phyloP scores from a whole-genome alignment of 768 basidiomycete species.

The Podaxis sp. region DNA sequence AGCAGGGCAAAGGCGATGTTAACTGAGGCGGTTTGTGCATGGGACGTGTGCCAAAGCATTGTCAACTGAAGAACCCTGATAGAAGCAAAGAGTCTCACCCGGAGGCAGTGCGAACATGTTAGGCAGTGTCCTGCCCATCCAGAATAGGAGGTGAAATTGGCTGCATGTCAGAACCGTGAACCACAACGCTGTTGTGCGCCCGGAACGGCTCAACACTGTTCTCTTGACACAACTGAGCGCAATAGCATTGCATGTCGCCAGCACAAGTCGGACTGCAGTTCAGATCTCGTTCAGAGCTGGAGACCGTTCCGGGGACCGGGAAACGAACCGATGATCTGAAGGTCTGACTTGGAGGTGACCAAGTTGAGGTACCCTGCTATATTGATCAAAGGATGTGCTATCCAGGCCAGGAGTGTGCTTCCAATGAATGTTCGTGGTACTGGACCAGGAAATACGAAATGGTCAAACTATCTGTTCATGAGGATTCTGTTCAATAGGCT shows the following conservation, averaged over 20 bases:
- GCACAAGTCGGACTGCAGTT: slow-evolving; percentile 67
- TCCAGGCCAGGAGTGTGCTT: slow-evolving; percentile 64
- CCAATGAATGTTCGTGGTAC: slow-evolving; percentile 89
- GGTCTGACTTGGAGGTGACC: slow-evolving; percentile 55
- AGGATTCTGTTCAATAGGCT: slow-evolving; percentile 2
- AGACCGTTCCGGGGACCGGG: background rate
- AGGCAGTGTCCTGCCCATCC: slow-evolving; percentile 90
- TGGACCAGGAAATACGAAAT: slow-evolving; percentile 83
- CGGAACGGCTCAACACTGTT: slow-evolving; percentile 65
- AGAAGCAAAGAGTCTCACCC: slow-evolving; percentile 43
- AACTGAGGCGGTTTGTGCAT: background rate
- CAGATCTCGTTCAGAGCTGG: background rate
- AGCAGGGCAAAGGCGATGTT: slow-evolving; percentile 13
- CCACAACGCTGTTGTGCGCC: slow-evolving; percentile 50
- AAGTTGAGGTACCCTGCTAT: slow-evolving; percentile 42
- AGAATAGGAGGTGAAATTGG: slow-evolving; percentile 92
- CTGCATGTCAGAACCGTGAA: slow-evolving; percentile 72
- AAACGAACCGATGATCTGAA: slow-evolving; percentile 69
- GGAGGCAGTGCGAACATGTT: slow-evolving; percentile 90
- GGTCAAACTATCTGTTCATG: slow-evolving; percentile 72
- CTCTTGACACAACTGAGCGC: slow-evolving; percentile 64
- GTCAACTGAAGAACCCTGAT: background rate
- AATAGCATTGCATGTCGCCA: slow-evolving; percentile 65
- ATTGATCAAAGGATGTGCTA: slow-evolving; percentile 48
- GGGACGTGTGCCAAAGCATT: background rate